Evolutionary conservation across 2,329 filamentous ascomycete species (phyloP), one percentile per base, ranked within the genome.

Genomic region (Colletotrichum paranaense): DNA sequence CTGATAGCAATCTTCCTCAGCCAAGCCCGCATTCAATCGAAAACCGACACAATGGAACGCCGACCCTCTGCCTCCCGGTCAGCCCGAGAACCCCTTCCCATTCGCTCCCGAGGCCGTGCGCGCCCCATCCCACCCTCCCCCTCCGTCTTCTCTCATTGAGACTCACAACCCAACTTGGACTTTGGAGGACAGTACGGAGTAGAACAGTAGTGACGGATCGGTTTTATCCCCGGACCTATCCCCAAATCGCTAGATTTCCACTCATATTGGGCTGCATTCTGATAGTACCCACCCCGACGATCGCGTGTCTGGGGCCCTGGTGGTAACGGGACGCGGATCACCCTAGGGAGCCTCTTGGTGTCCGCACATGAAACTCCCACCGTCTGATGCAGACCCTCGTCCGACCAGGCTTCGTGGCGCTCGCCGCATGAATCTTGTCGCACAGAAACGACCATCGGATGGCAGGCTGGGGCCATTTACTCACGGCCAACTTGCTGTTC

Each of bases 371-470:
- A 73, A 73, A 73, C 71, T 57, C 60, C 71, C 19, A 62, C 67
- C 67, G 71, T 73, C 71, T 73, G 71, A 73, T 70, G 56, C 71
- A 70, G 16, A 55, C 56, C 71, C 67, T 70, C 70, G 67, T 71
- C 67, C 49, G 67, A 73, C 71, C 60, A 24, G 46, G 60, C 60
- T 57, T 62, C 55, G 67, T 66, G 67, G 56, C 62, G 67, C 67
- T 71, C 56, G 32, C 60, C 56, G 60, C 71, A 73, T 73, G 71
- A 73, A 70, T 73, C 49, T 62, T 16, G 71, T 70, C 49, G 62
- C 56, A 73, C 71, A 66, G 67, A 64, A 71, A 62, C 59, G 60
- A 70, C 67, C 67, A 66, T 71, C 67, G 49, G 67, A 73, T 73
- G 71, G 49, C 71, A 71, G 38, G 46, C 38, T 26, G 30, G 46